Evolutionary conservation across 2,329 filamentous ascomycete species (phyloP).

Genomic region (Calonectria pteridis): DNA sequence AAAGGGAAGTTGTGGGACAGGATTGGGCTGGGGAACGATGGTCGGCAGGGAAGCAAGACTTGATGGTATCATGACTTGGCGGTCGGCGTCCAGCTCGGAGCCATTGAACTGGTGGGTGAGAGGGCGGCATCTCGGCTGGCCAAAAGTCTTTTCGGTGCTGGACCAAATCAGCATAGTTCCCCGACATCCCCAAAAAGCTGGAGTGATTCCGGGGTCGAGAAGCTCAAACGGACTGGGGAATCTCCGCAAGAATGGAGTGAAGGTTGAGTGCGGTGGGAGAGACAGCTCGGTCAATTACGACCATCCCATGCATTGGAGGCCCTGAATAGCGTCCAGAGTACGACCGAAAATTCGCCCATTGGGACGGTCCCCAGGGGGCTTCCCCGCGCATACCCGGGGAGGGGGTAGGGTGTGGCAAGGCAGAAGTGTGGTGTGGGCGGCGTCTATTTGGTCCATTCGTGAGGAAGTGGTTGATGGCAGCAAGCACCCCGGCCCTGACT

Average conservation of each 20-base stretch:
- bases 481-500: not conserved
- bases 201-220: slow-evolving; percentile 12
- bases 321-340: slow-evolving; percentile 48
- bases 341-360: slow-evolving; percentile 51
- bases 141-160: slow-evolving; percentile 10
- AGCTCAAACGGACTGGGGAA: slow-evolving; percentile 26
- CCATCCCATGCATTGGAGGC: slow-evolving; percentile 33
- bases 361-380: slow-evolving; percentile 25
- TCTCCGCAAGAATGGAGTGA: slow-evolving; percentile 17
- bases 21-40: slow-evolving; percentile 28
- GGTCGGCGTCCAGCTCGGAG: slow-evolving; percentile 42
- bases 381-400: slow-evolving; percentile 33
- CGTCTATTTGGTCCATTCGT: slow-evolving; percentile 8
- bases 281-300: slow-evolving; percentile 46
- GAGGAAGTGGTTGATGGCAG: not conserved
- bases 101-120: slow-evolving; percentile 23
- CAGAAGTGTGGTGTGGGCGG: not conserved
- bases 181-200: slow-evolving; percentile 16
- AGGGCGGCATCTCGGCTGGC: slow-evolving; percentile 25
- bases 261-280: slow-evolving; percentile 10
- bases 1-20: not conserved
- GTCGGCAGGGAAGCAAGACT: slow-evolving; percentile 33
- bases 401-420: slow-evolving; percentile 8
- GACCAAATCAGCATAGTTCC: slow-evolving; percentile 8
- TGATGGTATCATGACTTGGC: slow-evolving; percentile 21